phyloP scores from a whole-genome alignment of 768 basidiomycete genomes.

The Hygrocybe coccinea region DNA sequence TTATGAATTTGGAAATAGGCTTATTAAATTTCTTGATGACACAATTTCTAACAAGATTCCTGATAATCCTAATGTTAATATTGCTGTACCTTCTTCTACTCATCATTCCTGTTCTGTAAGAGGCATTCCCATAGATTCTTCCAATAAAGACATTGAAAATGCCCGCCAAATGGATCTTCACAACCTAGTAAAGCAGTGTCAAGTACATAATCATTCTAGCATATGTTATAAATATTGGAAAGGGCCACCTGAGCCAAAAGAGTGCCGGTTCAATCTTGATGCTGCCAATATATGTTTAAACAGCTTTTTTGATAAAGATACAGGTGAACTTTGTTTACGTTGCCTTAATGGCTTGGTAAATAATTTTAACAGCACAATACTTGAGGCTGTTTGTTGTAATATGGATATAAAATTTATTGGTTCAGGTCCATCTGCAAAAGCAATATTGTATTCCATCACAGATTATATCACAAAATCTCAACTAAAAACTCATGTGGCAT shows the following conservation, averaged over 20 bases:
- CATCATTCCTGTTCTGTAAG: slow-evolving; percentile 20
- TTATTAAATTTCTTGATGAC: slow-evolving; percentile 24
- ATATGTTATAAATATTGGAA: slow-evolving; percentile 40
- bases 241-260: slow-evolving; percentile 14
- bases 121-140: background rate
- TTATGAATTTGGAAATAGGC: slow-evolving; percentile 11
- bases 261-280: slow-evolving; percentile 31
- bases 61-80: slow-evolving; percentile 4
- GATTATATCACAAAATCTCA: slow-evolving; percentile 46
- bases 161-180: slow-evolving; percentile 19
- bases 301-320: slow-evolving; percentile 25
- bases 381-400: slow-evolving; percentile 36
- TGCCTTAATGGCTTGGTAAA: slow-evolving; percentile 40
- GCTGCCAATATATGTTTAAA: slow-evolving; percentile 9
- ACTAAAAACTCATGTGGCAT: slow-evolving; percentile 39
- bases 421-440: slow-evolving; percentile 38
- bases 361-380: slow-evolving; percentile 39
- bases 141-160: background rate
- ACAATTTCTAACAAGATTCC: slow-evolving; percentile 25
- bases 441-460: slow-evolving; percentile 43
- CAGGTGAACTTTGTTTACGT: slow-evolving; percentile 29
- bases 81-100: slow-evolving; percentile 1
- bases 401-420: slow-evolving; percentile 47
- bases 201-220: slow-evolving; percentile 28
- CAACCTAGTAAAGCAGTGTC: slow-evolving; percentile 23